phyloP scores from a whole-genome alignment of 106 monocot species.

The Dendrobium nobile region DNA sequence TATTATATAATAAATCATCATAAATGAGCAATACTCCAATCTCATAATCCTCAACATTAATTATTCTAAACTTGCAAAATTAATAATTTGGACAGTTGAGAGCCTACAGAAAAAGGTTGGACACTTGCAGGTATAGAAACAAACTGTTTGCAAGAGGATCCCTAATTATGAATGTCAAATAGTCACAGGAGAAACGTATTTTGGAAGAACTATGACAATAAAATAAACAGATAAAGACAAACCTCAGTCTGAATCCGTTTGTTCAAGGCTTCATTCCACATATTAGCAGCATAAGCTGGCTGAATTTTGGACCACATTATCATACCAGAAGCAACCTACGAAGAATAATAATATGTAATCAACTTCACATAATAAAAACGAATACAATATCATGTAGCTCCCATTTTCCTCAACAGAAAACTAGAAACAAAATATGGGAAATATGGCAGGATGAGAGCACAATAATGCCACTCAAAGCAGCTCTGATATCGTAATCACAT shows the following conservation, averaged over 20 bases:
- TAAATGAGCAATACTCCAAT: background rate
- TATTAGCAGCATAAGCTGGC: constrained; percentile 80
- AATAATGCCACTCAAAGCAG: background rate
- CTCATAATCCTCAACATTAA: background rate
- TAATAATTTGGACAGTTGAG: background rate
- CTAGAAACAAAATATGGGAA: background rate
- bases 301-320: constrained; percentile 82
- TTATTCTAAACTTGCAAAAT: background rate
- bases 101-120: background rate
- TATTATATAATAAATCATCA: background rate
- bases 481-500: background rate
- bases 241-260: constrained; percentile 86
- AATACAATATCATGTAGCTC: background rate
- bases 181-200: background rate
- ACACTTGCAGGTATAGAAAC: background rate
- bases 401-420: background rate
- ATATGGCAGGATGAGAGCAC: background rate
- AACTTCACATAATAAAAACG: background rate
- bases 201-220: background rate
- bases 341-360: background rate
- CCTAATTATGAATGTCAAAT: background rate
- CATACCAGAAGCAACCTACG: constrained; percentile 94
- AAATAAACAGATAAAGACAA: constrained; percentile 12
- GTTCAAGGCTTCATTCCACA: constrained; percentile 98
- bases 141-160: background rate